Conservation (phyloP, 2,329 filamentous ascomycete genomes). For the Colletotrichum neosansevieriae region DNA sequence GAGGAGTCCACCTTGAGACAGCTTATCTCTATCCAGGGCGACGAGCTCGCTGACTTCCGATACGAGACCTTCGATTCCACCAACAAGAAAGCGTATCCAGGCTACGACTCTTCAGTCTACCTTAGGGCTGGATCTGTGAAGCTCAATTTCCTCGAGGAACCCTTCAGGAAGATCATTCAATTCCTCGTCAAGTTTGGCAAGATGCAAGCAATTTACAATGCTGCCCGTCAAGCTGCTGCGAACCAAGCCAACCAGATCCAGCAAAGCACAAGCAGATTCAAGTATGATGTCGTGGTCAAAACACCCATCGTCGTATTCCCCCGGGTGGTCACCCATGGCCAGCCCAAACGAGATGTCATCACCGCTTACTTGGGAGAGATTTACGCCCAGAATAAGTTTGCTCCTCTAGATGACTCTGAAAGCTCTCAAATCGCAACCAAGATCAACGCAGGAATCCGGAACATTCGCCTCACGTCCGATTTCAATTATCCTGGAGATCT, state of each 20-base stretch:
- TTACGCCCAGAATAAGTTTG: constrained; percentile 94
- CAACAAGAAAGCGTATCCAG: constrained; percentile 81
- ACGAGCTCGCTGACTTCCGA: constrained; percentile 95
- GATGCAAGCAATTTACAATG: constrained; percentile 99
- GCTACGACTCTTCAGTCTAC: constrained; percentile 92
- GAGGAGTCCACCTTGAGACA: constrained; percentile 84
- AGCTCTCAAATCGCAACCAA: constrained; percentile 85
- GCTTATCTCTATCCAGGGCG: constrained; percentile 92
- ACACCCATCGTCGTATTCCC: constrained; percentile 98
- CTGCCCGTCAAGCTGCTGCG: constrained; percentile 91
- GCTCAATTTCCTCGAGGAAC: constrained; percentile 96
- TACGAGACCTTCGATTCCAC: constrained; percentile 93
- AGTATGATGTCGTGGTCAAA: constrained; percentile 92
- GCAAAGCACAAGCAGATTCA: constrained; percentile 88
- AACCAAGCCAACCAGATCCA: constrained; percentile 95
- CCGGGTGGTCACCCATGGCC: constrained; percentile 77
- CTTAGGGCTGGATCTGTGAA: constrained; percentile 95
- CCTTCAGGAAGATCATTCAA: constrained; percentile 97
- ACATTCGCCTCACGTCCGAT: constrained; percentile 89
- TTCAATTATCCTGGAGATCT: constrained; percentile 81
- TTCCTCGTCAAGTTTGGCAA: constrained; percentile 99
- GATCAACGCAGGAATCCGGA: constrained; percentile 89
- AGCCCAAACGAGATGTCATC: constrained; percentile 80
- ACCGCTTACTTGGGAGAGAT: constrained; percentile 98
- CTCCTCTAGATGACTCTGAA: constrained; percentile 82